Evolutionary conservation across 2,329 filamentous ascomycete species (phyloP), one percentile per base, ranked within the genome.

Genomic region (Exophiala sideris): DNA sequence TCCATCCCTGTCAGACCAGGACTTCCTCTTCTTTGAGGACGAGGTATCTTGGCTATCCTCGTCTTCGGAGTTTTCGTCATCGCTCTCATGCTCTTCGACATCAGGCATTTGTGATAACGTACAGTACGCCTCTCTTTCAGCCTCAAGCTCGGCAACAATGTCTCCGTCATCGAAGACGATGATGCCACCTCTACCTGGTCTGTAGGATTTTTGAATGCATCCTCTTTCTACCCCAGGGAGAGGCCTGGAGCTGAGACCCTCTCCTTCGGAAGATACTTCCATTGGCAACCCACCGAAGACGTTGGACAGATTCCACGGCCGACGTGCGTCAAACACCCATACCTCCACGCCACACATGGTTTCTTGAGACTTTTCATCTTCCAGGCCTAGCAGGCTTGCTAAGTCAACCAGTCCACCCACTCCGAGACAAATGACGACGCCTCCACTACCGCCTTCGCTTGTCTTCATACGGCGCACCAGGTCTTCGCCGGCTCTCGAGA

Each of bases 131-230:
- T 89, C 85, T 62, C 84, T 81, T 71, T 97, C 91, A 1, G 75
- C 75, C 10, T 71, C 72, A 33, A 99, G 75, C 33, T 91, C 88
- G 62, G 92, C 88, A 62, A 92, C 88, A 47, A 99, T 91, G 69
- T 99, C 94, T 1, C 92, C 94, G 67, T 97, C 94, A 66, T 97
- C 94, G 69, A 94, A 95, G 2, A 96, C 91, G 57, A 99, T 83
- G 39, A 99, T 88, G 0, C 94, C 94, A 14, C 92, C 92, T 66
- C 81, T 87, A 29, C 89, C 88, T 4, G 88, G 84, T 60, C 82
- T 85, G 68, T 95, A 96, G 0, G 79, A 75, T 11, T 83, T 80
- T 21, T 82, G 79, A 47, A 97, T 82, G 52, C 83, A 83, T 1
- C 91, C 92, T 41, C 83, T 83, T 16, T 82, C 79, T 2, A 96